phyloP scores from a whole-genome alignment of 176 grass and related monocot species.

The Elymus sibiricus region DNA sequence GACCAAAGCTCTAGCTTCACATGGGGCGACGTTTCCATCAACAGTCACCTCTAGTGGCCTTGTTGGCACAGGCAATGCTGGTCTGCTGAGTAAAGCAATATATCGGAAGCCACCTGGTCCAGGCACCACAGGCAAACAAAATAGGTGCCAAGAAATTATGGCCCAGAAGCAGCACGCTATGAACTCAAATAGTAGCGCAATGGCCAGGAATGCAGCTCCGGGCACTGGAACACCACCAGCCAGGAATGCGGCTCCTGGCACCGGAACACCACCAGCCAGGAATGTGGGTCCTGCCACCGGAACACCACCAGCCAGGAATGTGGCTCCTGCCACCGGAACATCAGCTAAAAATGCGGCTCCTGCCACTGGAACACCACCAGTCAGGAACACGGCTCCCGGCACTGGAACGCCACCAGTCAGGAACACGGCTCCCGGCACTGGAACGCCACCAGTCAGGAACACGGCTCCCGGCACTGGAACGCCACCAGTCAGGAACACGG shows the following conservation, averaged over 20 bases:
- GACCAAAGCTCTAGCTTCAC: slow-evolving; percentile 10
- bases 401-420: background rate
- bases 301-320: background rate
- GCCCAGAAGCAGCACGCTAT: background rate
- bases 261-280: background rate
- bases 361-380: background rate
- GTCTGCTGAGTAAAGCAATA: slow-evolving; percentile 14
- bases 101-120: slow-evolving; percentile 9
- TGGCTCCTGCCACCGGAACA: background rate
- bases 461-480: background rate
- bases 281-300: background rate
- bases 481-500: background rate
- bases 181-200: background rate
- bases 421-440: background rate
- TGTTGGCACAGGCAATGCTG: slow-evolving; percentile 21
- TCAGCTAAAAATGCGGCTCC: background rate
- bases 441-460: background rate
- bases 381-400: background rate
- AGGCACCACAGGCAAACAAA: background rate
- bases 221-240: background rate
- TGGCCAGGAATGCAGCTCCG: background rate
- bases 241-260: background rate
- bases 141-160: background rate
- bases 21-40: background rate
- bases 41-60: background rate